Conservation (phyloP, 495 filamentous ascomycete genomes). For the Penicillium flavigenum region DNA sequence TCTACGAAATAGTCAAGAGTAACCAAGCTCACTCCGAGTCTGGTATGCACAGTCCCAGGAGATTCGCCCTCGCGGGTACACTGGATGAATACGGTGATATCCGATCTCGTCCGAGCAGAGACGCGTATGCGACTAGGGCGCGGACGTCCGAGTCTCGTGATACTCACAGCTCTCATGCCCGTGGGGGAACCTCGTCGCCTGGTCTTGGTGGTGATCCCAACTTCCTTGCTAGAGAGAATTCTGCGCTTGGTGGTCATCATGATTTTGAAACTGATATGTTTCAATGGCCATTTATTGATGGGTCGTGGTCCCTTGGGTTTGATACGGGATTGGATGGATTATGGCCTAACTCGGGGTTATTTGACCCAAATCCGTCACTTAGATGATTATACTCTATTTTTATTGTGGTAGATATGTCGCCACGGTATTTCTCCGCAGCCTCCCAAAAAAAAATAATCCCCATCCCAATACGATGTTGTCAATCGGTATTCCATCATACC, state of each 20-base stretch:
- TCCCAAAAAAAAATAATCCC: rapidly evolving
- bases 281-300: slow-evolving; percentile 48
- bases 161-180: slow-evolving; percentile 4
- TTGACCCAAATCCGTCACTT: slow-evolving; percentile 23
- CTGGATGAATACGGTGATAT: slow-evolving; percentile 50
- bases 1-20: slow-evolving; percentile 41
- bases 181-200: slow-evolving; percentile 8
- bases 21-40: slow-evolving; percentile 25
- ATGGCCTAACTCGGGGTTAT: slow-evolving; percentile 31
- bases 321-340: slow-evolving; percentile 39
- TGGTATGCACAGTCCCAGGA: slow-evolving; percentile 29
- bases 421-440: neutral
- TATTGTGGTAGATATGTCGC: neutral
- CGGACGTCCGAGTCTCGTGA: slow-evolving; percentile 15
- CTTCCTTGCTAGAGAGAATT: slow-evolving; percentile 14
- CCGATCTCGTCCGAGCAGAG: slow-evolving; percentile 32
- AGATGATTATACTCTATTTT: slow-evolving; percentile 5
- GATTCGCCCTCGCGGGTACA: slow-evolving; percentile 38
- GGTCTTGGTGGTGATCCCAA: slow-evolving; percentile 13
- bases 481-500: neutral
- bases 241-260: slow-evolving; percentile 18
- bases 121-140: slow-evolving; percentile 16
- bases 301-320: slow-evolving; percentile 43
- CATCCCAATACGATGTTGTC: neutral
- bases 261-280: slow-evolving; percentile 44